A percentile compares a stretch with the other conserved stretches of the same genome.
phyloP scores from a whole-genome alignment of 2,329 filamentous ascomycete genomes.

The Colletotrichum filicis region DNA sequence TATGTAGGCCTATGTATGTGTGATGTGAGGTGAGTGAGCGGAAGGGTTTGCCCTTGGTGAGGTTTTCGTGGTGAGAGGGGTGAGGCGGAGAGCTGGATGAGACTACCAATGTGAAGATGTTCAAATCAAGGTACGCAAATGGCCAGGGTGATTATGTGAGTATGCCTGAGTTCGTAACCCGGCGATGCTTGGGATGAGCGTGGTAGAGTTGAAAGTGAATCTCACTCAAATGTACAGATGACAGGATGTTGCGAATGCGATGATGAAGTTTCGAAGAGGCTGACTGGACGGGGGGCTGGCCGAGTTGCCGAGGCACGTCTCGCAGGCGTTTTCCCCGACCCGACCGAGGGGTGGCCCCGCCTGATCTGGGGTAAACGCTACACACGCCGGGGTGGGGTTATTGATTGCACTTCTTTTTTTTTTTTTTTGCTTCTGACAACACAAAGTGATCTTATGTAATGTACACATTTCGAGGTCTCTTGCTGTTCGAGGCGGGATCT shows the following conservation, averaged over 20 bases:
- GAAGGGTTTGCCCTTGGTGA: not conserved
- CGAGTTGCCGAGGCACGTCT: conserved; percentile 34
- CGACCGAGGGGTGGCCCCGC: conserved; percentile 16
- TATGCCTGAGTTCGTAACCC: no score
- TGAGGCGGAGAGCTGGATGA: not conserved
- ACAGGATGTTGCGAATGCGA: conserved; percentile 25
- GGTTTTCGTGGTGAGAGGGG: not conserved
- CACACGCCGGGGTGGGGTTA: conserved; percentile 1
- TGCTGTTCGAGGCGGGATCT: not conserved
- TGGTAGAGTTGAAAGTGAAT: not conserved
- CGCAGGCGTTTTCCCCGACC: conserved; percentile 5
- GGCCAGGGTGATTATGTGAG: no score
- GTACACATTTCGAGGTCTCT: not conserved
- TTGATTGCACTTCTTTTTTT: not conserved
- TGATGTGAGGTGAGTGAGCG: not conserved
- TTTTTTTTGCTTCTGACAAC: conserved; percentile 15
- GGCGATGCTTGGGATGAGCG: not conserved
- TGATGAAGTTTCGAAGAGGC: not conserved
- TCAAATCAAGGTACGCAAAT: no score
- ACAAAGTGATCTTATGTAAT: not conserved
- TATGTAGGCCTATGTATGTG: not conserved
- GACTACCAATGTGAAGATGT: no score
- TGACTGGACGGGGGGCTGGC: conserved; percentile 2
- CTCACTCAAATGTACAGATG: conserved; percentile 1
- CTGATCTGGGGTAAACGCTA: conserved; percentile 17